A percentile compares a stretch with the other conserved stretches of the same genome.
These are phyloP conservation scores for Leptographium lundbergii DNA, from an alignment of 2,329 filamentous ascomycete genomes.

Conservation along the genomic window DNA sequence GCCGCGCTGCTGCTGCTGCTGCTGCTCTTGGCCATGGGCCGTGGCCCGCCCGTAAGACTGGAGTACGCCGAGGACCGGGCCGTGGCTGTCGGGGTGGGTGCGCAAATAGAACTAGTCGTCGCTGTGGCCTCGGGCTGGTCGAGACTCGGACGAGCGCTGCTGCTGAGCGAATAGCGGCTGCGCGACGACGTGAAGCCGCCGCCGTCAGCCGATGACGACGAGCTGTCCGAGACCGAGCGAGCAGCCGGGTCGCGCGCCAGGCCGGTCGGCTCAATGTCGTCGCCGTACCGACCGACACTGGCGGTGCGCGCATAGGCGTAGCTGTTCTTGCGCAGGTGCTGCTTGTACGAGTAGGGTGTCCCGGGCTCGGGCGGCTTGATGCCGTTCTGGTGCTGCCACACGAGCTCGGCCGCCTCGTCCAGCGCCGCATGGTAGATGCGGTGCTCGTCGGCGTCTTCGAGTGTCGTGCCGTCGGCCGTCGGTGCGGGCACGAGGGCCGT, in stretches of 20 bases:
- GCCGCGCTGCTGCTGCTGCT: conserved; percentile 11
- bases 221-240: conserved; percentile 40
- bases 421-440: conserved; percentile 58
- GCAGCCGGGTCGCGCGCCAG: conserved; percentile 28
- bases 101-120: neutral
- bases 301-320: conserved; percentile 55
- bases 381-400: conserved; percentile 62
- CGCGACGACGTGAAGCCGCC: conserved; percentile 10
- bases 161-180: conserved; percentile 10
- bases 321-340: conserved; percentile 58
- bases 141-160: conserved; percentile 19
- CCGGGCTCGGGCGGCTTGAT: conserved; percentile 41
- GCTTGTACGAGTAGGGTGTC: conserved; percentile 53
- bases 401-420: conserved; percentile 65
- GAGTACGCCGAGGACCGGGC: conserved; percentile 26
- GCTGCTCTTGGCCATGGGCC: conserved; percentile 14
- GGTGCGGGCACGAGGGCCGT: neutral
- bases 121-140: conserved; percentile 13
- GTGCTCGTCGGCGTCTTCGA: conserved; percentile 48
- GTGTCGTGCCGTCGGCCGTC: conserved; percentile 17
- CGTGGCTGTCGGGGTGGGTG: neutral
- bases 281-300: conserved; percentile 38
- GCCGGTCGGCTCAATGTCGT: conserved; percentile 32
- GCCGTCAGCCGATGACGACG: conserved; percentile 31
- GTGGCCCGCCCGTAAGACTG: conserved; percentile 21